A percentile compares a stretch with the other conserved stretches of the same genome.
These are phyloP conservation scores for Gyromitra esculenta DNA, from an alignment of 2,329 filamentous ascomycete genomes.

Conservation along the genomic window DNA sequence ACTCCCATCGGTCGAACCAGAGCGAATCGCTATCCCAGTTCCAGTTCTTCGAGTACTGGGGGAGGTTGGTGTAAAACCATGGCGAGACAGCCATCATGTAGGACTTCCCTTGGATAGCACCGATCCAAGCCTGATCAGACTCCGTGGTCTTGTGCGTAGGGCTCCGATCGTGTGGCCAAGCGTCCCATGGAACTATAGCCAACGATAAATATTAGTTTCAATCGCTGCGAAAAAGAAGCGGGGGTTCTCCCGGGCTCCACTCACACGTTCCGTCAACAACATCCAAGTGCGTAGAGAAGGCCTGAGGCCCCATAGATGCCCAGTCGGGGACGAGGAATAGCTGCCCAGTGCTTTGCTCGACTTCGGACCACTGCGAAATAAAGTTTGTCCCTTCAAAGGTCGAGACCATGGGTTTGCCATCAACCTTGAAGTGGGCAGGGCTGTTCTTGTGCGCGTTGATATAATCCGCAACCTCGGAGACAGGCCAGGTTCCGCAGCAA, in stretches of 20 bases:
- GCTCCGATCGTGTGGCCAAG: conserved; percentile 63
- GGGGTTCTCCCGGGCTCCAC: background rate
- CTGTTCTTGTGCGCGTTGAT: conserved; percentile 61
- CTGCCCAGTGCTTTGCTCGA: conserved; percentile 60
- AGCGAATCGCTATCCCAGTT: conserved; percentile 67
- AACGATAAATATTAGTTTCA: background rate
- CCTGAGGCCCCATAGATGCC: conserved; percentile 62
- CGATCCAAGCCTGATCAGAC: conserved; percentile 62
- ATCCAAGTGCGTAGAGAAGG: conserved; percentile 57
- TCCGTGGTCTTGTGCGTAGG: conserved; percentile 60
- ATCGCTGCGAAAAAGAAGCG: background rate
- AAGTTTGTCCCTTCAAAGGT: conserved; percentile 66
- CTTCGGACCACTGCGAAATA: conserved; percentile 62
- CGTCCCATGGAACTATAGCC: conserved; percentile 63
- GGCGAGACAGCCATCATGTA: conserved; percentile 68
- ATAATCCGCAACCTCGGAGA: conserved; percentile 58
- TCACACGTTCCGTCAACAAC: conserved; percentile 59
- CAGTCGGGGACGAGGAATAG: conserved; percentile 65
- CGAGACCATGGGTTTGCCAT: conserved; percentile 64
- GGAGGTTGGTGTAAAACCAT: conserved; percentile 71
- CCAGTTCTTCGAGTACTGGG: conserved; percentile 70
- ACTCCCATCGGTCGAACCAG: conserved; percentile 69
- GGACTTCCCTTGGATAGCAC: conserved; percentile 61
- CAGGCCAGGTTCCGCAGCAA: conserved; percentile 54
- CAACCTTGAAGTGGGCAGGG: conserved; percentile 62